Base-by-base conservation (phyloP, 768 basidiomycete species). In the Dentipellis fragilis region DNA sequence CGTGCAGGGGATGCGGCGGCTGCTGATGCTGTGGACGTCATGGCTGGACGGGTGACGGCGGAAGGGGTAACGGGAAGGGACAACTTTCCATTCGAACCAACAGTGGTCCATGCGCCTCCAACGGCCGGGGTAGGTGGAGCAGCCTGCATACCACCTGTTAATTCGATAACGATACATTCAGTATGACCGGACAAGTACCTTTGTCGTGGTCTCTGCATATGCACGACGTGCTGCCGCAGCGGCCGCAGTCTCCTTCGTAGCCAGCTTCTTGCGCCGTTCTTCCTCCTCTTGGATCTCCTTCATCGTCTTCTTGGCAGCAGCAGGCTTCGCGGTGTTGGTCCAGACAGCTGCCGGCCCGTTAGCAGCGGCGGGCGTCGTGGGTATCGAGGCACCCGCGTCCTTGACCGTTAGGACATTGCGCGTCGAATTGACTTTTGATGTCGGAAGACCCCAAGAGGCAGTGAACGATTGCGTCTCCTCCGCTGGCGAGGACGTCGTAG, bases 271-370 rank as follows among this genome's bases (percentile, higher is more conserved):
- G 59, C 87, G 79, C 59, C 74, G 80, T 69, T 95, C 92, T 66
- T 99, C 96, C 64, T 99, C 96, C 69, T 98, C 95, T 66, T 95
- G 91, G 40, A 99, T 99, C 73, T 99, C 93, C 74, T 95, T 97
- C 85, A 99, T 86, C 1, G 90, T 89, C 77, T 93, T 96, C 76
- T 92, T 94, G 7, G 78, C 67, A 2, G 74, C 66, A 10, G 72
- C 72, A 7, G 77, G 68, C 65, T 83, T 84, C 22, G 70, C 71
- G 14, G 79, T 71, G 62, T 77, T 82, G 10, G 84, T 87, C 91
- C 93, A 95, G 17, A 89, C 91, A 14, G 71, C 59, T 6, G 55
- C 51, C 2, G 66, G 57, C 0, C 69, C 47, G 10, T 63, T 54
- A 2, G 67, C 34, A 2, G 69, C 57, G 0, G 63, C 38, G 37